Base-by-base conservation (phyloP, 164 flowering plant species). In the Vitis rotundifolia region DNA sequence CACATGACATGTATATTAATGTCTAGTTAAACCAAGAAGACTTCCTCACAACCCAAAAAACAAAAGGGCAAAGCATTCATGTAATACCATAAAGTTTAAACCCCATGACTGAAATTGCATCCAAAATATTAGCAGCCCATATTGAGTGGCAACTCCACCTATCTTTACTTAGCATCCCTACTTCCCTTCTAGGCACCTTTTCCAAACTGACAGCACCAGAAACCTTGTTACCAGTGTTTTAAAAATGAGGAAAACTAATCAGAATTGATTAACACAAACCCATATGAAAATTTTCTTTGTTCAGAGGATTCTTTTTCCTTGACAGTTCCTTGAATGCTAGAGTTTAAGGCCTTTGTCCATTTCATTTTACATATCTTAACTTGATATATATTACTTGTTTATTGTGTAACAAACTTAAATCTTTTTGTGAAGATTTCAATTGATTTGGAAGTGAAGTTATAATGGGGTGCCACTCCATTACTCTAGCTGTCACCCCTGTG, bases 121-220 rank as follows among this genome's bases (percentile, higher is more conserved):
- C 63, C 50, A 50, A 68, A 47, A 63, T 68, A 57, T 48, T 55
- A 58, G 63, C 69, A 71, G 12, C 50, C 12, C 0, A 22, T 59
- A 59, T 3, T 67, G 49, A 72, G 70, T 60, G 75, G 70, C 66
- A 59, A 52, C 49, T 3, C 64, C 74, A 65, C 55, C 50, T 26
- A 71, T 48, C 63, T 53, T 31, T 26, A 68, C 56, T 66, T 22
- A 22, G 26, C 26, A 22, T 22, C 26, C 26, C 26, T 22, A 22
- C 26, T 22, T 22, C 26, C 26, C 26, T 22, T 22, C 26, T 22
- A 2, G 26, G 26, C 26, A 22, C 26, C 26, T 22, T 22, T 22
- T 22, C 26, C 26, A 22, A 22, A 22, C 26, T 1, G 0, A 22
- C 26, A 22, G 26, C 26, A 22, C 26, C 26, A 22, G 26, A 22